These are phyloP conservation scores for Tulasnella sp. DNA, from an alignment of 768 basidiomycete genomes.

Conservation along the genomic window DNA sequence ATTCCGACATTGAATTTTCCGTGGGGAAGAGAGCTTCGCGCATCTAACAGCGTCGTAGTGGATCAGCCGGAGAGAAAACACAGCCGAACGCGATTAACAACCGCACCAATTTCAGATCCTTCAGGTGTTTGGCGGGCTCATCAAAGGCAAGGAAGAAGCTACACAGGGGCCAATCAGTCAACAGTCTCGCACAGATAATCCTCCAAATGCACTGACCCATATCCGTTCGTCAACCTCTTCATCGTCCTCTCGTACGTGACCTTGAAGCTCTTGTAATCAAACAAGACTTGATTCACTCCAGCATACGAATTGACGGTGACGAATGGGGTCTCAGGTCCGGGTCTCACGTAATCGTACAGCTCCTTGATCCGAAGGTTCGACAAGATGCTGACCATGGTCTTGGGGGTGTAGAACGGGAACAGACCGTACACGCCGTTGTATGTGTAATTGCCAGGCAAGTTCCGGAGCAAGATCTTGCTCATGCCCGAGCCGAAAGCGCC, in stretches of 20 bases:
- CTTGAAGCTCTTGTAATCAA: constrained; percentile 29
- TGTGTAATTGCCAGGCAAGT: constrained; percentile 58
- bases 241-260: constrained; percentile 27
- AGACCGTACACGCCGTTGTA: constrained; percentile 55
- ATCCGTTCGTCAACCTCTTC: constrained; percentile 23
- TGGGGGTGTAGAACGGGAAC: constrained; percentile 70
- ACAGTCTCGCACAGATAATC: neutral
- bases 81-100: constrained; percentile 2
- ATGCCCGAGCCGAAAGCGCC: constrained; percentile 70
- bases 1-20: constrained; percentile 9
- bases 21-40: constrained; percentile 14
- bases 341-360: constrained; percentile 52
- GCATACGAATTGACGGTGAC: constrained; percentile 12
- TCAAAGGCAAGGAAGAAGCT: constrained; percentile 32
- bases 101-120: constrained; percentile 21
- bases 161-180: neutral
- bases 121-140: constrained; percentile 27
- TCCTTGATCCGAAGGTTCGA: constrained; percentile 25
- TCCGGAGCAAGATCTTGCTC: constrained; percentile 57
- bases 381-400: constrained; percentile 34
- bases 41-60: constrained; percentile 17
- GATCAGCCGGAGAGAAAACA: neutral
- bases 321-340: constrained; percentile 19
- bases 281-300: constrained; percentile 16
- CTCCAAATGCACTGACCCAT: constrained; percentile 21